Evolutionary conservation across 1,139 yeast species (phyloP), one percentile per base, ranked within the genome.

Genomic region (Sugiyamaella grinbergsii): DNA sequence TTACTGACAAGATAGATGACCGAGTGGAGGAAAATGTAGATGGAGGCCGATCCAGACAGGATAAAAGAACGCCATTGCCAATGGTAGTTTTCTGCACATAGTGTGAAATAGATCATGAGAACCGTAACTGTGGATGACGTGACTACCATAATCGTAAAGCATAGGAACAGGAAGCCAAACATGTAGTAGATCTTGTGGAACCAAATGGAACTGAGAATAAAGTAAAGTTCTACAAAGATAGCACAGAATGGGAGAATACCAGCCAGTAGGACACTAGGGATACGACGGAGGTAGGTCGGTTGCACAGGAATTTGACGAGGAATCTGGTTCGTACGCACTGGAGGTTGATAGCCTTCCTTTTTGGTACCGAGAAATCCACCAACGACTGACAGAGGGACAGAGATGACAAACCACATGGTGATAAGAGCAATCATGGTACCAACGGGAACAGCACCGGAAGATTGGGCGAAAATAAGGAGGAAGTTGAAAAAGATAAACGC

Each of bases 21-120:
- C 3, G 97, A 83, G 69, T 93, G 96, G 50, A 89, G 62, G 70
- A 90, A 89, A 37, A 91, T 85, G 68, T 91, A 94, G 51, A 85
- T 62, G 0, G 95, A 78, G 69, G 95, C 85, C 23, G 97, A 95
- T 47, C 96, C 98, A 24, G 96, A 94, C 54, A 90, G 78, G 62
- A 85, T 79, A 62, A 91, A 76, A 7, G 96, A 81, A 68, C 91
- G 83, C 98, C 98, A 93, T 66, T 90, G 97, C 99, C 99, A 93
- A 68, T 83, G 82, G 74, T 94, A 91, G 69, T 93, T 88, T 67
- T 93, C 98, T 41, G 90, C 76, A 66, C 96, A 89, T 58, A 94
- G 77, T 8, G 91, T 79, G 73, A 87, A 86, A 71, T 93, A 93
- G 34, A 87, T 81, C 73, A 90, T 79, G 61, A 93, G 75, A 18